phyloP scores from a whole-genome alignment of 495 filamentous ascomycete genomes.

The Darksidea phi region DNA sequence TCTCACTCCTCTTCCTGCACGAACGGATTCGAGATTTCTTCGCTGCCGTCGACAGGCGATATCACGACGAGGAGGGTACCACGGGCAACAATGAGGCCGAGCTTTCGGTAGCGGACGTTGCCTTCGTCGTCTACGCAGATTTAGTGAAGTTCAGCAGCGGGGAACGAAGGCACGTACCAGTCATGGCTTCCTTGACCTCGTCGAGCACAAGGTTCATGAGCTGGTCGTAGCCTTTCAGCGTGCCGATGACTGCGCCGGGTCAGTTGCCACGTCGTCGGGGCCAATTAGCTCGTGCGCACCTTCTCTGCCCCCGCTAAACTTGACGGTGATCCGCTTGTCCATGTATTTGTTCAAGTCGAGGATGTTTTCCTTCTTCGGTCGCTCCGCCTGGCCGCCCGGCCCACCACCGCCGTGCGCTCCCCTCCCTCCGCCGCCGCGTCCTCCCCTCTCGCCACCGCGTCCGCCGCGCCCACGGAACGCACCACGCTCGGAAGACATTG shows the following conservation, averaged over 20 bases:
- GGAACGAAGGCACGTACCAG: constrained; percentile 57
- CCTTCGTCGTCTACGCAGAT: constrained; percentile 76
- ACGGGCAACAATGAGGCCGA: constrained; percentile 87
- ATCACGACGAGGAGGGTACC: constrained; percentile 91
- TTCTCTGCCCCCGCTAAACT: constrained; percentile 94
- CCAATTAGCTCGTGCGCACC: constrained; percentile 52
- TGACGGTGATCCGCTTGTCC: constrained; percentile 91
- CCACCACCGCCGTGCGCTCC: constrained; percentile 47
- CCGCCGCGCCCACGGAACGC: constrained; percentile 44
- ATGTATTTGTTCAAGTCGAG: constrained; percentile 92
- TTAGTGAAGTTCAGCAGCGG: constrained; percentile 18
- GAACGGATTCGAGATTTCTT: constrained; percentile 95
- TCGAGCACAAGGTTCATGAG: constrained; percentile 97
- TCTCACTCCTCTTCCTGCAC: constrained; percentile 60
- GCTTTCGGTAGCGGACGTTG: constrained; percentile 75
- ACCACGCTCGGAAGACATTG: constrained; percentile 37
- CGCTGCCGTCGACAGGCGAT: constrained; percentile 88
- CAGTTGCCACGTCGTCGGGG: not conserved
- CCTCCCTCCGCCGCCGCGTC: constrained; percentile 44
- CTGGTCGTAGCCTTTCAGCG: constrained; percentile 91
- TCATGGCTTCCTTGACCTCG: constrained; percentile 83
- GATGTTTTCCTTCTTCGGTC: constrained; percentile 97
- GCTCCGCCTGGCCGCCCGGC: constrained; percentile 58
- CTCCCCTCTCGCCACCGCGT: constrained; percentile 44
- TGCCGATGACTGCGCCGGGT: constrained; percentile 66